Conservation (phyloP, 345 rosid genomes). For the Ailanthus altissimus region DNA sequence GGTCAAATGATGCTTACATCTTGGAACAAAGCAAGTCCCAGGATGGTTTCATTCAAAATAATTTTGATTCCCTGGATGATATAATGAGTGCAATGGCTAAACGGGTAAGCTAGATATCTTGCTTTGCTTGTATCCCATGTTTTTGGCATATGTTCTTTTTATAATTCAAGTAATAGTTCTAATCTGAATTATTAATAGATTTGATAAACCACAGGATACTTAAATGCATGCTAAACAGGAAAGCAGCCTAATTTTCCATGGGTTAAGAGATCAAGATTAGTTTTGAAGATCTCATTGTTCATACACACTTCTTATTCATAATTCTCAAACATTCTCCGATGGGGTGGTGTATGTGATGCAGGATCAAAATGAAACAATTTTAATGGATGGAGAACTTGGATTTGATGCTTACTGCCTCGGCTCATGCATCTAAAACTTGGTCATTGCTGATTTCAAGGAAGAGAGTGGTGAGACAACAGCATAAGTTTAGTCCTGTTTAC, state of each 20-base stretch:
- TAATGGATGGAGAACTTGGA: conserved; percentile 58
- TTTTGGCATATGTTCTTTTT: not conserved
- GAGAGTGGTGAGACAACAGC: conserved; percentile 11
- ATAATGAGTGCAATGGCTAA: conserved; percentile 65
- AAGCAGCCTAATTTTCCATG: too few relatives aligned
- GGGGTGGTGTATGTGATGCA: conserved; percentile 32
- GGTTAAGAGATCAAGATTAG: too few relatives aligned
- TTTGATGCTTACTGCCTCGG: conserved; percentile 53
- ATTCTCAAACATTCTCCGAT: not conserved
- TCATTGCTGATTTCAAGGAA: conserved; percentile 17
- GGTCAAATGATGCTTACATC: conserved; percentile 36
- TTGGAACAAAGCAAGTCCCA: conserved; percentile 51
- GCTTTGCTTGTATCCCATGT: not conserved
- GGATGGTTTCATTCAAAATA: conserved; percentile 44
- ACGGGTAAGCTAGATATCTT: conserved; percentile 46
- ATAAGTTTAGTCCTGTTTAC: conserved; percentile 18
- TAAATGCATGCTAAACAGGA: too few relatives aligned
- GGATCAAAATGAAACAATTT: conserved; percentile 44
- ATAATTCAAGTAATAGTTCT: not conserved
- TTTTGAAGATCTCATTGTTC: too few relatives aligned
- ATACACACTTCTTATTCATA: too few relatives aligned
- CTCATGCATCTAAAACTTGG: conserved; percentile 41
- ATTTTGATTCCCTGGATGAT: conserved; percentile 64
- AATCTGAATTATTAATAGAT: not conserved
- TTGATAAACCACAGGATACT: too few relatives aligned